A percentile compares a stretch with the other conserved stretches of the same genome.
Evolutionary conservation across 495 filamentous ascomycete genomes (phyloP).

Genomic region (Cercophora scortea): DNA sequence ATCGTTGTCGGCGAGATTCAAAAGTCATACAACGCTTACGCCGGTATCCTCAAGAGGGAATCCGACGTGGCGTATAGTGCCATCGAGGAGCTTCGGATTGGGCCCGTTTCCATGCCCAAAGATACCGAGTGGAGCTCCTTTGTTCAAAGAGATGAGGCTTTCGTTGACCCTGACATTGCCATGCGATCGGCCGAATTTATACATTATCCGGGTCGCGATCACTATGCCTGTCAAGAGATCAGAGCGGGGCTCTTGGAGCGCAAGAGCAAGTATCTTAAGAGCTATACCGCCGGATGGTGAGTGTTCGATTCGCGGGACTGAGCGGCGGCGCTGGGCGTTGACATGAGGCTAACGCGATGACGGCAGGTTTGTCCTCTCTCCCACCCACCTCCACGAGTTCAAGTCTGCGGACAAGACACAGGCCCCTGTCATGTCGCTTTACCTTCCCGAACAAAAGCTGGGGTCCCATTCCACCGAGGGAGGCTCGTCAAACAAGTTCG

Average conservation of each 20-base stretch:
- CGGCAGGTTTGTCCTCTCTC: constrained; percentile 85
- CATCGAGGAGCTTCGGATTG: constrained; percentile 72
- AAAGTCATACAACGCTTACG: constrained; percentile 89
- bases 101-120: constrained; percentile 81
- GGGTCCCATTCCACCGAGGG: constrained; percentile 81
- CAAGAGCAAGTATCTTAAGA: constrained; percentile 98
- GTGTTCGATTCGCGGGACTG: constrained; percentile 16
- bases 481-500: constrained; percentile 93
- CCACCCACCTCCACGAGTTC: constrained; percentile 96
- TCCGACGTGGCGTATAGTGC: constrained; percentile 71
- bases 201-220: constrained; percentile 86
- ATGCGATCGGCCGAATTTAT: constrained; percentile 75
- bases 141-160: constrained; percentile 71
- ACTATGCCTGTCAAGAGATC: constrained; percentile 80
- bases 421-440: constrained; percentile 87
- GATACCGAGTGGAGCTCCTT: constrained; percentile 88
- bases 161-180: constrained; percentile 79
- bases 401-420: constrained; percentile 68
- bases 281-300: constrained; percentile 93
- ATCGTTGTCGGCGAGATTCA: constrained; percentile 97
- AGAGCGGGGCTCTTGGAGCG: constrained; percentile 86
- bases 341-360: neutral
- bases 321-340: neutral
- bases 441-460: constrained; percentile 88
- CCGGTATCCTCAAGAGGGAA: constrained; percentile 81